Percentiles rank a stretch among this genome's conserved stretches.
phyloP scores from a whole-genome alignment of 1,284 basidiomycete species.

The Crucibulum parvulum region DNA sequence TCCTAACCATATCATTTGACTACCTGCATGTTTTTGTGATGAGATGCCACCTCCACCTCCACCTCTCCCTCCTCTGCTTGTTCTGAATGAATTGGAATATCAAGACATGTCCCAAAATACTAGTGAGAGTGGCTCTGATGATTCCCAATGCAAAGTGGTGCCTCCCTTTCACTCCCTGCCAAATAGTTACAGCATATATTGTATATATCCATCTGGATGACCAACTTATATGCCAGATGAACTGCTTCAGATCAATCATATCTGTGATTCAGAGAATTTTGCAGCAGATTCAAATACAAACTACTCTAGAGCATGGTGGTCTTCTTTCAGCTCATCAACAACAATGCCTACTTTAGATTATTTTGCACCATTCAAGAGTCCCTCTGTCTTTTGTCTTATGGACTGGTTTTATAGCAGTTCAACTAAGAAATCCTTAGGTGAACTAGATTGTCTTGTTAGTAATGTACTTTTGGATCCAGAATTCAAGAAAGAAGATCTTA shows the following conservation, averaged over 20 bases:
- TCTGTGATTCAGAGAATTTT: conserved; percentile 1
- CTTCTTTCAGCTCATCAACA: neutral
- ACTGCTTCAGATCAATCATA: neutral
- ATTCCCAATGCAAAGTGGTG: neutral
- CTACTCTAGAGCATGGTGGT: neutral
- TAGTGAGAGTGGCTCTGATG: neutral
- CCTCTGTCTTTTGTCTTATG: conserved; percentile 22
- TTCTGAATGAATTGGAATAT: neutral
- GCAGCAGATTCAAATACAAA: neutral
- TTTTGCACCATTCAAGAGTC: conserved; percentile 16
- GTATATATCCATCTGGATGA: neutral
- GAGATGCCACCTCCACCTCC: conserved; percentile 10
- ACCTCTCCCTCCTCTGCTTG: neutral
- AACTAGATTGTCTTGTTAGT: conserved; percentile 28
- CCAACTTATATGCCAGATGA: conserved; percentile 3
- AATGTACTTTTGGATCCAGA: conserved; percentile 26
- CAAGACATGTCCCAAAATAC: neutral
- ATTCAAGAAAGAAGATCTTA: conserved; percentile 22
- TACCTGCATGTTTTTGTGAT: conserved; percentile 8
- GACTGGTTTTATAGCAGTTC: conserved; percentile 23
- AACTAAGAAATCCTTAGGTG: conserved; percentile 21
- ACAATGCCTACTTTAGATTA: neutral
- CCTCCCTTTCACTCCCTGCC: neutral
- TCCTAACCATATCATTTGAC: neutral
- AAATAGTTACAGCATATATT: conserved; percentile 4